Base-by-base conservation (phyloP, 768 basidiomycete species). In the Dioszegia hungarica region DNA sequence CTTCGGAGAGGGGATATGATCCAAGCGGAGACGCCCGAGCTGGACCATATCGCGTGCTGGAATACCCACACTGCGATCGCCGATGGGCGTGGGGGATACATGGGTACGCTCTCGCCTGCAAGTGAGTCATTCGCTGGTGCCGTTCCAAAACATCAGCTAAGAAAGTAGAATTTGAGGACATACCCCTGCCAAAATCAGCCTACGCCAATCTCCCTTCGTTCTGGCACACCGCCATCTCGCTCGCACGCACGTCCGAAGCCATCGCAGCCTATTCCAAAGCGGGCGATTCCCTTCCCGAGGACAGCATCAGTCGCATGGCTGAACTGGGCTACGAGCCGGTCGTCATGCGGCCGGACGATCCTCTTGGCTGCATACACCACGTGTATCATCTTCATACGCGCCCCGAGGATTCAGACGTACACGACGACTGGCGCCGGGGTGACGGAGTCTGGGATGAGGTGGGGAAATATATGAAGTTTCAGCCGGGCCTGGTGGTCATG, bases 401-500 rank as follows among this genome's bases (percentile, higher is more conserved):
- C 12, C 52, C 52, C 4, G 40, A 54, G 22, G 12, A 20, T n/a
- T 8, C 5, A 6, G 52, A 44, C 22, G 20, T 44, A 2, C 3
- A 10, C 1, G 40, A 31, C n/a, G 39, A 54, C 43, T 50, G 33
- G 48, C 28, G 34, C 1, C 12, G n/a, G 8, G 52, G 52, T 6
- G 36, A 43, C 11, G 52, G 52, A 4, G 52, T 27, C 19, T 54
- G 52, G 52, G 41, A 14, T 6, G 43, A 45, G 33, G 51, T 54
- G 0, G 58, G 52, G 12, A 25, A n/a, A 19, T 37, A 60, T 28
- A 47, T 60, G 36, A 47, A 39, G 46, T 60, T 48, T 29, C 58
- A 60, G 43, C 58, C 58, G 43, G 58, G 52, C 5, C 31, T 60
- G 44, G 28, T 48, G 6, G n/a, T 31, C 44, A 19, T 60, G 20